Evolutionary conservation across 805 yeast genomes (phyloP), one percentile per base, ranked within the genome.

Genomic region (Komagataella populi): DNA sequence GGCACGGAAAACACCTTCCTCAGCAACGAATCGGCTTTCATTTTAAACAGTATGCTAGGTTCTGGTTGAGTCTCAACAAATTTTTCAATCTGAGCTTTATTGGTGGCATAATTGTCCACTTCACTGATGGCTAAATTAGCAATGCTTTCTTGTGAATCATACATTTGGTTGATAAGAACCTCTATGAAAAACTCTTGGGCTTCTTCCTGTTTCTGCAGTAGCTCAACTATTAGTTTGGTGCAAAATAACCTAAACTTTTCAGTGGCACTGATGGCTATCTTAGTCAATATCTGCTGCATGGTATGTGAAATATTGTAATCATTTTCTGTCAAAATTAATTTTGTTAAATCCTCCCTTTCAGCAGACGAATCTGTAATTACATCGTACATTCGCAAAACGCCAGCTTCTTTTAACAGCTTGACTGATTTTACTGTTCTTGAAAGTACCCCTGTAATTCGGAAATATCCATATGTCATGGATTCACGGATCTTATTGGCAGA

Each of bases 301-400:
- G 84, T 96, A 6, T 83, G 79, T 10, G 81, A 79, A 18, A 71
- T 61, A 3, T 72, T 67, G 56, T 80, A 80, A 55, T 83, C 83
- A 62, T 90, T 66, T 49, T 80, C 79, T 43, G 77, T 75, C 51
- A 91, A 68, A 8, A 87, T 71, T 6, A 77, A 60, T 30, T 75
- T 65, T 10, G 85, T 67, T 46, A 87, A 66, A 56, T 78, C 81
- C 50, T 81, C 80, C 36, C 85, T 69, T 44, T 71, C 63, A 10
- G 77, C 71, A 4, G 74, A 68, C 44, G 74, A 74, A 54, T 74
- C 74, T 16, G 85, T 72, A 51, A 89, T 76, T 57, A 87, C 87
- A 58, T 84, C 83, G 50, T 89, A 70, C 66, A 87, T 81, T 52
- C 83, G 89, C 65, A 87, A 87, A 53, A 91, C 74, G 57, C 89